A percentile compares a stretch with the other conserved stretches of the same genome.
phyloP scores from a whole-genome alignment of 169 alveolate species.

The Babesia bovis region DNA sequence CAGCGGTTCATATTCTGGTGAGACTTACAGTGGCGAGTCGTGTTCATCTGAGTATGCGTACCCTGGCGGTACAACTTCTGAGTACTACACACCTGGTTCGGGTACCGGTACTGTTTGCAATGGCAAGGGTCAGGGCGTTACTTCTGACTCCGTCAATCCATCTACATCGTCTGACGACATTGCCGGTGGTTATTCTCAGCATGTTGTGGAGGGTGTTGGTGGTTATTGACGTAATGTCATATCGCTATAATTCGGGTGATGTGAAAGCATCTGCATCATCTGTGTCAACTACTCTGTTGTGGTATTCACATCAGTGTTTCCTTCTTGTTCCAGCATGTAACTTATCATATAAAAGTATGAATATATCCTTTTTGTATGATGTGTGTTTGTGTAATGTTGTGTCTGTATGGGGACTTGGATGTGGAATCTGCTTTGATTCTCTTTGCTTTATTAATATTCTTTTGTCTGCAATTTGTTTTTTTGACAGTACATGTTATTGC shows the following conservation, averaged over 20 bases:
- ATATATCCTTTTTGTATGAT: neutral
- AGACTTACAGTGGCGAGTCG: slow-evolving; percentile 22
- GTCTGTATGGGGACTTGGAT: neutral
- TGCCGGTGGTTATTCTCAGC: slow-evolving; percentile 11
- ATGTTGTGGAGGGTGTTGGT: slow-evolving; percentile 8
- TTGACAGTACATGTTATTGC: neutral
- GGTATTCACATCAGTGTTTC: neutral
- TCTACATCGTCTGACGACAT: neutral
- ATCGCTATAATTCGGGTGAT: neutral
- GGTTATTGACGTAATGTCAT: neutral
- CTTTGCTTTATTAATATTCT: neutral
- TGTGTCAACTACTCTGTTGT: neutral
- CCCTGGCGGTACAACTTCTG: neutral
- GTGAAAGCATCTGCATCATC: neutral
- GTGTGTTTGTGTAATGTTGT: neutral
- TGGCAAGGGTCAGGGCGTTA: neutral
- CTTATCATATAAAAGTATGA: neutral
- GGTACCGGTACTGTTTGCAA: neutral
- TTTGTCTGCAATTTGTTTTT: neutral
- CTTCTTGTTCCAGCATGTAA: neutral
- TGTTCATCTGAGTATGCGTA: slow-evolving; percentile 6
- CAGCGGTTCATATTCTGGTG: slow-evolving; percentile 10
- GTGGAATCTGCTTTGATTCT: neutral
- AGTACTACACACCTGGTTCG: neutral
- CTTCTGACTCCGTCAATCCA: neutral